Conservation (phyloP, 2,329 filamentous ascomycete genomes). For the Verticillium isaacii region DNA sequence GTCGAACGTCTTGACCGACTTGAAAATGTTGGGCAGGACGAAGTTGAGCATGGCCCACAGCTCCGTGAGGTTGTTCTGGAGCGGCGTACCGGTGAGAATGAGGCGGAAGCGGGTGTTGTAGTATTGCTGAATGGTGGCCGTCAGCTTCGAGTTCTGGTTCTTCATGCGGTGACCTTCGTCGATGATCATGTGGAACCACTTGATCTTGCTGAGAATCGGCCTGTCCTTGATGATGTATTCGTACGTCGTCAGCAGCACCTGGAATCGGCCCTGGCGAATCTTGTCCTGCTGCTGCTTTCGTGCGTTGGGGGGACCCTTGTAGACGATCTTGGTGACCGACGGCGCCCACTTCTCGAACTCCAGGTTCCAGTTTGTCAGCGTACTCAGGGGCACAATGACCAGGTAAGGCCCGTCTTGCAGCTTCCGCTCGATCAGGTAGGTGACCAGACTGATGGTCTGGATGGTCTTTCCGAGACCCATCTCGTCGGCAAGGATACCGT, state of each 20-base stretch:
- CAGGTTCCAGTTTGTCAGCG: slow-evolving; percentile 95
- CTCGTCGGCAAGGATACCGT: slow-evolving; percentile 96
- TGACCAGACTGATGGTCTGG: slow-evolving; percentile 96
- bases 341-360: slow-evolving; percentile 99
- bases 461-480: slow-evolving; percentile 99
- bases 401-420: slow-evolving; percentile 86
- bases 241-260: slow-evolving; percentile 94
- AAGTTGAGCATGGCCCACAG: slow-evolving; percentile 99
- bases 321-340: slow-evolving; percentile 79
- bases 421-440: slow-evolving; percentile 95
- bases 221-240: slow-evolving; percentile 99
- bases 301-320: slow-evolving; percentile 88
- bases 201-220: slow-evolving; percentile 92
- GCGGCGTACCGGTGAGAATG: slow-evolving; percentile 92
- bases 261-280: slow-evolving; percentile 91
- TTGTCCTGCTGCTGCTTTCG: slow-evolving; percentile 90
- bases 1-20: slow-evolving; percentile 97
- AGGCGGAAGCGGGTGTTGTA: slow-evolving; percentile 93
- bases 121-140: slow-evolving; percentile 89
- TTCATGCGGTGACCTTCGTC: slow-evolving; percentile 99
- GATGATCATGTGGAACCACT: slow-evolving; percentile 99
- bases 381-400: slow-evolving; percentile 95
- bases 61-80: slow-evolving; percentile 95
- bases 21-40: slow-evolving; percentile 97
- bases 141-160: slow-evolving; percentile 94